phyloP scores from a whole-genome alignment of 441 rosid species.

The Croton setiger region DNA sequence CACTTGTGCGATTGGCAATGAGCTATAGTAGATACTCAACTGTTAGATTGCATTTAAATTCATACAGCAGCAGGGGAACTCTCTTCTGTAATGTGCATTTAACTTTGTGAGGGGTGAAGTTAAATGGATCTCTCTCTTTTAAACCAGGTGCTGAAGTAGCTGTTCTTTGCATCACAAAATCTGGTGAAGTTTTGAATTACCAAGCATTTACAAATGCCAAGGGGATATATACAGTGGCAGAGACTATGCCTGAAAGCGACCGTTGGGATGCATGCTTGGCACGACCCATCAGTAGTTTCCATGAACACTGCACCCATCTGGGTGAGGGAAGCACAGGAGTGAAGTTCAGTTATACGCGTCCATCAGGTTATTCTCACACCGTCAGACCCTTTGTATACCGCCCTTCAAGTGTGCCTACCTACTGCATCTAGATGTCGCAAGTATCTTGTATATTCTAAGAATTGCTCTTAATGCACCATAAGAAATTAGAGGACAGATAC shows the following conservation, averaged over 20 bases:
- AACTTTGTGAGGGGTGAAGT: constrained; percentile 6
- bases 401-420: constrained; percentile 53
- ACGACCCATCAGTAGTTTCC: constrained; percentile 82
- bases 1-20: neutral
- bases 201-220: constrained; percentile 85
- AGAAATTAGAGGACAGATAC: constrained; percentile 21
- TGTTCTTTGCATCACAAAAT: constrained; percentile 89
- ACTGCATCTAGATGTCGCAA: constrained; percentile 40
- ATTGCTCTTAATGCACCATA: neutral
- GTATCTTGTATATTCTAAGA: neutral
- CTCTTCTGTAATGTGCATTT: neutral
- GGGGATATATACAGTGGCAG: constrained; percentile 82
- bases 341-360: constrained; percentile 73
- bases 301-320: constrained; percentile 63
- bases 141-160: constrained; percentile 94
- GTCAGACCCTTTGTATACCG: constrained; percentile 68
- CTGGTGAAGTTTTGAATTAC: constrained; percentile 87
- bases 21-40: neutral
- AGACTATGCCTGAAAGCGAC: constrained; percentile 96
- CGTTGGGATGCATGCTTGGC: constrained; percentile 95
- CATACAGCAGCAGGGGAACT: neutral
- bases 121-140: neutral
- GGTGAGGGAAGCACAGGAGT: constrained; percentile 54
- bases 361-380: constrained; percentile 74
- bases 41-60: neutral